These are phyloP conservation scores for Fagus sylvatica DNA, from an alignment of 306 rosid species.

Conservation along the genomic window DNA sequence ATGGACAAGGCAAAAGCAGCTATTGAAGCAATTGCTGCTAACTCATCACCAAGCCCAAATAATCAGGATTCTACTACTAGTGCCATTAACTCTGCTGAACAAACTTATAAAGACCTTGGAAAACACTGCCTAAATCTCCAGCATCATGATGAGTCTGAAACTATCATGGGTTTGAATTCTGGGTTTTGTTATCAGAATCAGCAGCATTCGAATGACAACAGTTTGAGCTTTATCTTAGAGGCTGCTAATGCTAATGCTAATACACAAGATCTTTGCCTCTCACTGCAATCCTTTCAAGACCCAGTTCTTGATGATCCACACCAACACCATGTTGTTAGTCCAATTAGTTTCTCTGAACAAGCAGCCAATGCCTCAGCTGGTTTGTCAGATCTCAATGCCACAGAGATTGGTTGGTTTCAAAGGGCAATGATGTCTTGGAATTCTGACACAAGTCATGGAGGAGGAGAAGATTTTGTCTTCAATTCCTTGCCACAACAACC, in stretches of 20 bases:
- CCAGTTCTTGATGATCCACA: constrained; percentile 43
- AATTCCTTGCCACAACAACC: constrained; percentile 40
- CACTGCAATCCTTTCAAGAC: constrained; percentile 72
- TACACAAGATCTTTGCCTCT: constrained; percentile 78
- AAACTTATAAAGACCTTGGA: neutral
- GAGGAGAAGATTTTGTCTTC: constrained; percentile 41
- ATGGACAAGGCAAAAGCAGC: constrained; percentile 83
- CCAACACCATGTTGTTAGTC: neutral
- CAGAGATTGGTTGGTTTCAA: constrained; percentile 50
- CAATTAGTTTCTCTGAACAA: constrained; percentile 11
- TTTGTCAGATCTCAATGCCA: constrained; percentile 59
- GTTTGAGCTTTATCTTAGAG: constrained; percentile 12
- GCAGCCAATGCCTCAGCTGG: constrained; percentile 36
- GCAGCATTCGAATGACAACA: neutral
- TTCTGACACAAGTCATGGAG: constrained; percentile 30
- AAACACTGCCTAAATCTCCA: neutral
- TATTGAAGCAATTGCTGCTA: constrained; percentile 47
- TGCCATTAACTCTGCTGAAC: no score
- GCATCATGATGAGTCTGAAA: neutral
- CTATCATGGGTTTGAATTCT: neutral
- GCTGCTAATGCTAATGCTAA: constrained; percentile 18
- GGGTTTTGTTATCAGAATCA: constrained; percentile 15
- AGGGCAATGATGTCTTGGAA: constrained; percentile 51
- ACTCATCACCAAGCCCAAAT: constrained; percentile 12
- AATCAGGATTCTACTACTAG: neutral